Conservation (phyloP, 2,329 filamentous ascomycete species). For the Microdochium bolleyi region DNA sequence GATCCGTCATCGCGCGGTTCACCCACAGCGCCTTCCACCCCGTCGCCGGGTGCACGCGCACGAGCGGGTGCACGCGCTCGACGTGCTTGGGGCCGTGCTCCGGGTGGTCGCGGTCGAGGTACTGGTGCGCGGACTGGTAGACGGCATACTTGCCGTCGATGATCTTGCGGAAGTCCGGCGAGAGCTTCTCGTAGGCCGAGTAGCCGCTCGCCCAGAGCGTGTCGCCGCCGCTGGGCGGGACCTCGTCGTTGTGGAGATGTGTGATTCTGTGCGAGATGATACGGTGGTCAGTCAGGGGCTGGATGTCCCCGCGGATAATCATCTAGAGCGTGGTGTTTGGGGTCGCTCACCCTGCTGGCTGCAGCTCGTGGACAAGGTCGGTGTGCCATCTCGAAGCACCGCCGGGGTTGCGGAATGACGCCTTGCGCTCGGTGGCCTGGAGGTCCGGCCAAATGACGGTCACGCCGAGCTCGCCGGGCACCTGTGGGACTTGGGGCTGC, state of each 20-base stretch:
- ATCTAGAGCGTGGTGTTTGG: too few species aligned
- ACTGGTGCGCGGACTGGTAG: conserved; percentile 57
- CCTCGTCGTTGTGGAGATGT: conserved; percentile 61
- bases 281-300: not conserved
- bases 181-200: conserved; percentile 65
- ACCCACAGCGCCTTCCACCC: conserved; percentile 70
- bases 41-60: conserved; percentile 63
- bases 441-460: conserved; percentile 66
- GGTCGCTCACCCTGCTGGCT: conserved; percentile 51
- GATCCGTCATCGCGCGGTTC: conserved; percentile 60
- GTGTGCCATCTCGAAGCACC: conserved; percentile 63
- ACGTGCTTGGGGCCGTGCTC: conserved; percentile 55
- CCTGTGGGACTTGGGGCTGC: conserved; percentile 62
- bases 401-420: conserved; percentile 58
- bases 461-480: conserved; percentile 57
- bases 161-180: conserved; percentile 60
- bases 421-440: conserved; percentile 49
- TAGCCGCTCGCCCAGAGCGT: conserved; percentile 68
- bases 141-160: conserved; percentile 61
- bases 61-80: conserved; percentile 61
- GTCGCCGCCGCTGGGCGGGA: conserved; percentile 59
- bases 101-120: conserved; percentile 56
- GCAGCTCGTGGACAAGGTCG: conserved; percentile 62
- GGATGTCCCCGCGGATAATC: too few species aligned
- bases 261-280: conserved; percentile 35